Conservation (phyloP, 2,329 filamentous ascomycete species). For the Penicillium sp. region DNA sequence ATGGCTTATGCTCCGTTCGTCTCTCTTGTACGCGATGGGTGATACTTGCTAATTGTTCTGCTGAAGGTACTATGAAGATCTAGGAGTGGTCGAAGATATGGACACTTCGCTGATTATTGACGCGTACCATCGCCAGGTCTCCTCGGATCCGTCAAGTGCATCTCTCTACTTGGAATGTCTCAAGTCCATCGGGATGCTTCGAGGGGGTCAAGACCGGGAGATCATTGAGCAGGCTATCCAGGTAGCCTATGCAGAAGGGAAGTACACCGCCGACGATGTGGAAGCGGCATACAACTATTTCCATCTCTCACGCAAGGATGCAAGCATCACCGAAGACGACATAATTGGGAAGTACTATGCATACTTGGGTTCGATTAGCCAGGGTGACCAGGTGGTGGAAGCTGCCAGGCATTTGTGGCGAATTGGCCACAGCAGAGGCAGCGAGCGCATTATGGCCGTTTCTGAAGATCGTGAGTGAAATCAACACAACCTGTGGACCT, state of each 20-base stretch:
- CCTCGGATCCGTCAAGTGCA: constrained; percentile 51
- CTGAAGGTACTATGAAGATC: constrained; percentile 54
- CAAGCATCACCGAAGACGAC: constrained; percentile 52
- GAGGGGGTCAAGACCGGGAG: constrained; percentile 48
- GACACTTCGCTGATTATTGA: constrained; percentile 58
- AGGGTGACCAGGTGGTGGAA: constrained; percentile 47
- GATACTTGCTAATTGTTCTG: constrained; percentile 1
- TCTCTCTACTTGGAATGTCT: constrained; percentile 64
- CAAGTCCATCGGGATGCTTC: constrained; percentile 54
- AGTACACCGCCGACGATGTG: constrained; percentile 55
- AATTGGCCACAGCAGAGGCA: constrained; percentile 57
- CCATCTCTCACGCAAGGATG: constrained; percentile 47
- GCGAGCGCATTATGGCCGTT: constrained; percentile 54
- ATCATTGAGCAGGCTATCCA: constrained; percentile 56
- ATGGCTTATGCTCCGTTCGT: constrained; percentile 34
- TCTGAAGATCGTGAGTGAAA: constrained; percentile 48
- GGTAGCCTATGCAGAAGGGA: constrained; percentile 55
- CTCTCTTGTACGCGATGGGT: neutral
- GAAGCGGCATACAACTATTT: constrained; percentile 57
- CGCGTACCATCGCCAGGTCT: constrained; percentile 58
- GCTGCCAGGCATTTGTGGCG: constrained; percentile 54
- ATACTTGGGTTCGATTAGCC: constrained; percentile 52
- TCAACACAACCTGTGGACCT: too few relatives aligned
- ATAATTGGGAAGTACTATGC: constrained; percentile 61
- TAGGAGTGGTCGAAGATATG: constrained; percentile 61